Evolutionary conservation across 805 yeast genomes (phyloP).

Genomic region (Cyberlindnera japonica): DNA sequence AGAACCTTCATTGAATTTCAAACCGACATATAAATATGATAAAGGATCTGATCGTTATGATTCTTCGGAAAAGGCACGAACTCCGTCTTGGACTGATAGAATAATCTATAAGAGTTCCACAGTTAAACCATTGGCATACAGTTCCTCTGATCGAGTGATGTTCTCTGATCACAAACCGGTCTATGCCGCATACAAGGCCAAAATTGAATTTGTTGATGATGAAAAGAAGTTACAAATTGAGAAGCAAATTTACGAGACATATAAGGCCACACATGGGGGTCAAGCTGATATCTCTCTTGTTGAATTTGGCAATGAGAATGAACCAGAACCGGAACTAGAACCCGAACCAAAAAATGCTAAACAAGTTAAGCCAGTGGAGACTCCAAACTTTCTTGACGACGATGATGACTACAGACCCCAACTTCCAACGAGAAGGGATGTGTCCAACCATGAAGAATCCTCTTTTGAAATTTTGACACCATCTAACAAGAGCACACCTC

Average conservation of each 20-base stretch:
- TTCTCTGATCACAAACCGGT: conserved; percentile 94
- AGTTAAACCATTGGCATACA: conserved; percentile 63
- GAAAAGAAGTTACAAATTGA: conserved; percentile 50
- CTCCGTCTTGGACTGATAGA: conserved; percentile 98
- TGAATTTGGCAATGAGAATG: conserved; percentile 14
- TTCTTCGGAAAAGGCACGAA: conserved; percentile 84
- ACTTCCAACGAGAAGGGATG: conserved; percentile 16
- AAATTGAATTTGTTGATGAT: conserved; percentile 68
- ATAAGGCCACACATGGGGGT: conserved; percentile 37
- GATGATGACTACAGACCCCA: conserved; percentile 19
- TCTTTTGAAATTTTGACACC: conserved; percentile 20
- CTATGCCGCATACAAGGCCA: conserved; percentile 68
- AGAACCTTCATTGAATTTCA: conserved; percentile 65
- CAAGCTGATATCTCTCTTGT: conserved; percentile 26
- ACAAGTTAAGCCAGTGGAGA: conserved; percentile 13
- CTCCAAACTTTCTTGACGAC: conserved; percentile 23
- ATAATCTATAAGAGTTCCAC: conserved; percentile 33
- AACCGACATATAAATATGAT: conserved; percentile 93
- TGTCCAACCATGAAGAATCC: conserved; percentile 3
- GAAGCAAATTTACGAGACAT: conserved; percentile 55
- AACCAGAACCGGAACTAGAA: background rate
- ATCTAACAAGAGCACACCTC: conserved; percentile 16
- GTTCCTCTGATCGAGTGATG: conserved; percentile 51
- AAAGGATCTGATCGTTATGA: conserved; percentile 81
- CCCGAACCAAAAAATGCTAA: background rate